These are phyloP conservation scores for Colletotrichum liriopes DNA, from an alignment of 2,329 filamentous ascomycete species.

Conservation along the genomic window DNA sequence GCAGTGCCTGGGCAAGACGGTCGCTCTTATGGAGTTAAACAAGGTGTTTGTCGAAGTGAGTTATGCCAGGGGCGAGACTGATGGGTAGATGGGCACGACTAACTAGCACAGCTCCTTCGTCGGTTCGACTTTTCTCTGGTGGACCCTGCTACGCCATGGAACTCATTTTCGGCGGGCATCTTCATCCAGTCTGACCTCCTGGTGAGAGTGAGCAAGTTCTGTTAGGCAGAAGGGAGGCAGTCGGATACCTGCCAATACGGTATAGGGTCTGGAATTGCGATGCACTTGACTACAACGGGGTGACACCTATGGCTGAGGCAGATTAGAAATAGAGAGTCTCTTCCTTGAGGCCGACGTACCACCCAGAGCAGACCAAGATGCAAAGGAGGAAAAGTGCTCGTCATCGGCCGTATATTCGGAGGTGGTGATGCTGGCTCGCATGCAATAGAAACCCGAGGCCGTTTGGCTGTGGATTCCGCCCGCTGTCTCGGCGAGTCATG, in stretches of 20 bases:
- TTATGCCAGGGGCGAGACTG: neutral
- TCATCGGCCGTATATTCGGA: neutral
- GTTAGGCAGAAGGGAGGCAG: neutral
- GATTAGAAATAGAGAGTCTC: constrained; percentile 7
- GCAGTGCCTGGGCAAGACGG: constrained; percentile 62
- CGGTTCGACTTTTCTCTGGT: constrained; percentile 52
- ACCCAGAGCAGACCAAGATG: neutral
- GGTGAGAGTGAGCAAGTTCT: constrained; percentile 47
- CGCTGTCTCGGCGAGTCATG: constrained; percentile 20
- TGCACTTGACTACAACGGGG: neutral
- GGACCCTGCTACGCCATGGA: constrained; percentile 52
- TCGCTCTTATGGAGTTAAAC: constrained; percentile 61
- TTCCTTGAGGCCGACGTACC: neutral
- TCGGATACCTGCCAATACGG: neutral
- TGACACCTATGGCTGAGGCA: constrained; percentile 29
- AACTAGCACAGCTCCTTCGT: constrained; percentile 49
- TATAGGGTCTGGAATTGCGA: neutral
- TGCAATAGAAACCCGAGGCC: neutral
- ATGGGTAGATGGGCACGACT: constrained; percentile 3
- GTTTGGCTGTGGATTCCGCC: neutral
- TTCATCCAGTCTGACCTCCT: constrained; percentile 53
- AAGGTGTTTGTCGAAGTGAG: constrained; percentile 62
- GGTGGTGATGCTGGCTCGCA: neutral
- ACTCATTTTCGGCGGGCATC: constrained; percentile 52
- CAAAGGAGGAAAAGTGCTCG: neutral